Evolutionary conservation across 2,329 filamentous ascomycete species (phyloP).

Genomic region (Clonostachys rhizophaga): DNA sequence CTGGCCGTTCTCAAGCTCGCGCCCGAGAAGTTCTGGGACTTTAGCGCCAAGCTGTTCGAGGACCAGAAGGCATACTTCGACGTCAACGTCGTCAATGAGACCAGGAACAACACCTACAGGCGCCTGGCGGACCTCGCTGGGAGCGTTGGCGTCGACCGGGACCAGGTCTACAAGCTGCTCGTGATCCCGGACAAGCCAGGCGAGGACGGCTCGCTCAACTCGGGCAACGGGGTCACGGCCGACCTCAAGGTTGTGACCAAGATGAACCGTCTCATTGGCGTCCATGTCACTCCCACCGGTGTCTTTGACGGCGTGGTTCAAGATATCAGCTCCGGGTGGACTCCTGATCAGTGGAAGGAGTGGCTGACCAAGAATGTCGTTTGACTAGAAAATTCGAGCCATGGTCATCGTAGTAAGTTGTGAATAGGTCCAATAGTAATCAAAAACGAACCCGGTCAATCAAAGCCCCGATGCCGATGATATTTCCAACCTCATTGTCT

Average conservation of each 20-base stretch:
- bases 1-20: conserved; percentile 71
- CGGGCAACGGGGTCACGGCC: conserved; percentile 76
- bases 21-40: conserved; percentile 74
- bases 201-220: conserved; percentile 66
- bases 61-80: conserved; percentile 80
- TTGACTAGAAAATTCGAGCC: conserved; percentile 11
- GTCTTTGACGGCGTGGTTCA: conserved; percentile 84
- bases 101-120: conserved; percentile 77
- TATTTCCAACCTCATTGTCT: too few species aligned
- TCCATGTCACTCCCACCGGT: conserved; percentile 90
- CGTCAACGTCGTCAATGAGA: conserved; percentile 76
- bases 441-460: too few species aligned
- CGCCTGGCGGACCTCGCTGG: conserved; percentile 72
- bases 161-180: conserved; percentile 64
- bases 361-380: conserved; percentile 62
- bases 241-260: conserved; percentile 83
- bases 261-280: conserved; percentile 70
- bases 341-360: conserved; percentile 75
- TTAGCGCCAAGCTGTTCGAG: conserved; percentile 61
- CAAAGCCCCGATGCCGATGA: too few species aligned
- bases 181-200: conserved; percentile 63
- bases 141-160: conserved; percentile 64
- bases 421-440: too few species aligned
- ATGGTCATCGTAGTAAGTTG: too few species aligned
- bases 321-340: conserved; percentile 76